Base-by-base conservation (phyloP, 495 filamentous ascomycete genomes). In the Friedmanniomyces simplex region DNA sequence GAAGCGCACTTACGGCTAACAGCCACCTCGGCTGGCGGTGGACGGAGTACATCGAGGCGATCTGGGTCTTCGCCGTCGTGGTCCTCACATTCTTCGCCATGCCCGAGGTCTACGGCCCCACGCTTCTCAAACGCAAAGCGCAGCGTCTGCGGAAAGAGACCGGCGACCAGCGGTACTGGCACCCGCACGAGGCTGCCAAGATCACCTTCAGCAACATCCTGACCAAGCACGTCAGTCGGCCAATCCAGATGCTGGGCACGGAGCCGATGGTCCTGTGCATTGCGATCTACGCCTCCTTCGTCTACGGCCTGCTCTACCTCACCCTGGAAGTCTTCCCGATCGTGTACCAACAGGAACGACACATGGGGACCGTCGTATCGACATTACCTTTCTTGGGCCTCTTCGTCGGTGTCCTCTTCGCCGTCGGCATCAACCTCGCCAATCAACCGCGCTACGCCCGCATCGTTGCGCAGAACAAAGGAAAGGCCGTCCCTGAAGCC, bases 361-460 rank as follows among this genome's bases (percentile, higher is more conserved):
- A 58, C 62, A 50, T 79, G 76, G 45, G 67, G 59, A 10, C 71
- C 65, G 37, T 79, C 55, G 32, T 59, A 49, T 36, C 75, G 58
- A 64, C 67, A 66, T 68, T 84, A 0, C 67, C 76, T 2, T 82
- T 78, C 59, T 68, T 84, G 0, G 78, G 76, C 0, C 66, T 77
- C 18, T 77, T 76, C 1, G 62, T 82, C 13, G 59, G 79, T 1
- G 55, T 72, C 22, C 48, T 75, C 2, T 69, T 8, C 32, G 64
- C 61, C 1, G 37, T 65, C 7, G 39, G 14, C 45, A 60, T 67
- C 50, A 66, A 66, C 50, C 57, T 68, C 8, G 64, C 54, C 18
- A 65, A 66, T 52, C 62, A 68, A 55, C 58, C 61, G 13, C 57
- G 57, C 30, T 68, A 68, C 57, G 52, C 48, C 30, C 59, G 60